A percentile compares a stretch with the other conserved stretches of the same genome.
These are phyloP conservation scores for Rusavskia elegans DNA, from an alignment of 495 filamentous ascomycete genomes.

Conservation along the genomic window DNA sequence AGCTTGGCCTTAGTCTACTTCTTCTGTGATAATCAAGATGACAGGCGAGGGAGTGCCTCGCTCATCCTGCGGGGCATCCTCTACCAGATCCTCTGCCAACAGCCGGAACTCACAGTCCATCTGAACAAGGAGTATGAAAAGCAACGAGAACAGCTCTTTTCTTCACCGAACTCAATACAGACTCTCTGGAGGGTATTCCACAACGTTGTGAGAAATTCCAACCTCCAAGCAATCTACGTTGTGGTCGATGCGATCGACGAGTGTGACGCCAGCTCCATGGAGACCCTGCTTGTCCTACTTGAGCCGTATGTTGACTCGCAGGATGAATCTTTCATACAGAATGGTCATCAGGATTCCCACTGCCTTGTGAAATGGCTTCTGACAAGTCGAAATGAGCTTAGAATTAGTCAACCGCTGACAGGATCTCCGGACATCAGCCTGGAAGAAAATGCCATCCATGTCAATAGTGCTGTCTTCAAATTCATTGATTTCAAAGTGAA, in stretches of 20 bases:
- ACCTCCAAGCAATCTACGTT: conserved; percentile 4
- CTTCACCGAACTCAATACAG: conserved; percentile 3
- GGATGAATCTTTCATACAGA: too few relatives aligned
- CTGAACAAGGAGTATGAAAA: conserved; percentile 4
- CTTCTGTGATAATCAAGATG: conserved; percentile 8
- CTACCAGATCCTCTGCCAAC: conserved; percentile 5
- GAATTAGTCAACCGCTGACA: background rate
- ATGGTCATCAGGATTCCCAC: too few relatives aligned
- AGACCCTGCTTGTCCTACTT: conserved; percentile 3
- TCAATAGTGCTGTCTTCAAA: background rate
- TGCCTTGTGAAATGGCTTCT: background rate
- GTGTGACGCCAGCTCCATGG: conserved; percentile 2
- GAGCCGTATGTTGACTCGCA: background rate
- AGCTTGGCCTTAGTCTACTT: conserved; percentile 3
- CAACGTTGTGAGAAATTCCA: conserved; percentile 3
- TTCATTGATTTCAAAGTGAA: background rate
- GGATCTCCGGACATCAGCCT: background rate
- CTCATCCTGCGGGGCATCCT: conserved; percentile 6
- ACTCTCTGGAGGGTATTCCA: conserved; percentile 7
- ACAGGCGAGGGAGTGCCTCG: conserved; percentile 1
- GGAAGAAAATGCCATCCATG: background rate
- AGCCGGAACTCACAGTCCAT: conserved; percentile 2
- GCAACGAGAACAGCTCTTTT: background rate
- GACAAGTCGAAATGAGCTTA: background rate
- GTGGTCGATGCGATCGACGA: conserved; percentile 8